Evolutionary conservation across 164 flowering plant species (phyloP), one percentile per base, ranked within the genome.

Genomic region (Echeveria elegans): DNA sequence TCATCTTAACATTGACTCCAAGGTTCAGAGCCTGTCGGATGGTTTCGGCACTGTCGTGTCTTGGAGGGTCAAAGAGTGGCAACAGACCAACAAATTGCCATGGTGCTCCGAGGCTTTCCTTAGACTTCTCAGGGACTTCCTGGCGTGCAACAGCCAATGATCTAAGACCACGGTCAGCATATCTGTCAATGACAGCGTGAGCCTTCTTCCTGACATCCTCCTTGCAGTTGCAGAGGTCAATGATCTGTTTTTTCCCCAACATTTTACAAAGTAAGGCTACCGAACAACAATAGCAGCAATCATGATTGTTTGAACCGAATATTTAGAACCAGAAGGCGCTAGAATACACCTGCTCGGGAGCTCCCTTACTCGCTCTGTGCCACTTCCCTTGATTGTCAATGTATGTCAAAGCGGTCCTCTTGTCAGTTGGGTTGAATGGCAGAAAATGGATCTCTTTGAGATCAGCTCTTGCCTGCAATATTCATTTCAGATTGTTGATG

Each of bases 361-460:
- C 92, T 72, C 90, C 90, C 71, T 86, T 86, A 80, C 90, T 84
- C 31, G 83, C 81, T 60, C 90, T 48, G 53, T 87, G 89, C 92
- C 89, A 85, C 68, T 74, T 82, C 23, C 88, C 92, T 50, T 79
- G 67, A 21, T 23, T 32, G 68, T 87, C 92, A 69, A 87, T 72
- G 69, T 85, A 87, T 37, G 92, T 87, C 74, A 87, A 78, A 68
- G 92, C 92, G 69, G 92, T 87, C 69, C 92, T 85, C 79, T 87
- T 87, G 72, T 87, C 89, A 36, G 82, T 87, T 19, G 93, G 93
- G 68, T 87, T 87, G 77, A 87, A 86, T n/a, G 93, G 93, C 21
- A 87, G 73, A 73, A 87, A 87, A 59, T 87, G 92, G 4, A 87
- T 75, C 77, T 87, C 92, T 71, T 75, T 78, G 43, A 82, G 72